Base-by-base conservation (phyloP, 1,139 yeast genomes). In the Lodderomyces oxycetoniae region DNA sequence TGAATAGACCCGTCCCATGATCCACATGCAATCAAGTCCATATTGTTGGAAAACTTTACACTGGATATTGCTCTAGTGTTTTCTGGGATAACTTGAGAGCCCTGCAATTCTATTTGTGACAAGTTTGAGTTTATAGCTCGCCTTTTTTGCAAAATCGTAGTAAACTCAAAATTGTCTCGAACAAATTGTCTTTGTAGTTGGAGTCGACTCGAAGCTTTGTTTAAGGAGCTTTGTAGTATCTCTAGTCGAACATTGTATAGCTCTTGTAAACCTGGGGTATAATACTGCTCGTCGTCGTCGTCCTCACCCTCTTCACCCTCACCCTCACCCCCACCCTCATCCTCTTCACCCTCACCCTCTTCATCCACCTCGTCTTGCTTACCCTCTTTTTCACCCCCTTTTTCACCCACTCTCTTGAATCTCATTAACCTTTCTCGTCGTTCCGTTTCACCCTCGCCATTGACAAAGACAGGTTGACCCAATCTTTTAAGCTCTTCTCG, bases 1-100 rank as follows among this genome's bases (percentile, higher is more conserved):
- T 43, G 37, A 4, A 87, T 48, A 13, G 71, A 68, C 3, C 97
- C 97, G 39, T 81, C 77, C 96, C 97, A 89, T 27, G 93, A 83
- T 0, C 91, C 95, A 12, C 79, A 67, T 0, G 87, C 84, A 2
- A 85, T 58, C 3, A 37, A 35, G 2, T 45, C 34, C 16, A 49
- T 46, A 24, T 49, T 46, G 1, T 61, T 58, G 12, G 78, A 68
- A 38, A 74, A 67, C 14, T 76, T 52, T 0, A 80, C 74, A 1
- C 69, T 57, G 0, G 95, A 80, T 0, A 85, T 67, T 1, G 94
- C 86, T 41, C 96, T 61, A 5, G 74, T 71, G 39, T 61, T 65
- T n/a, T 61, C 62, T 9, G 53, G 72, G 1, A 81, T 74, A 14
- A 82, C 54, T 49, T 87, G 95, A 0, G 95, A 74, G 0, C 94